These are phyloP conservation scores for Hypoxylon lenormandii DNA, from an alignment of 495 filamentous ascomycete species.

Conservation along the genomic window DNA sequence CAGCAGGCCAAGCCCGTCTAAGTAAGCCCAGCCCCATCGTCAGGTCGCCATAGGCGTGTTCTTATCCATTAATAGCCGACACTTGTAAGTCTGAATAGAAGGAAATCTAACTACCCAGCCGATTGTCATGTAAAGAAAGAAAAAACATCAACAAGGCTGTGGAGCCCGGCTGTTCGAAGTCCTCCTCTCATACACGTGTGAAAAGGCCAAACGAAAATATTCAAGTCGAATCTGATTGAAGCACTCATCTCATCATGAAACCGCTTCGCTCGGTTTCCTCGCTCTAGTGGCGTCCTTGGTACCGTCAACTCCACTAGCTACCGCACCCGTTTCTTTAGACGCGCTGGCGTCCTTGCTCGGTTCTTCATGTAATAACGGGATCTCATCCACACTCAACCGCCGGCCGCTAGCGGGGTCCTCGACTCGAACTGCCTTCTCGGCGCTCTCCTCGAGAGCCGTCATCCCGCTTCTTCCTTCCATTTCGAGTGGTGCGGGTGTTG, in stretches of 20 bases:
- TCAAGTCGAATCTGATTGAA: neutral
- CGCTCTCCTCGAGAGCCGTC: conserved; percentile 31
- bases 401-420: conserved; percentile 44
- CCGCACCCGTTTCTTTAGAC: conserved; percentile 16
- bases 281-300: conserved; percentile 58
- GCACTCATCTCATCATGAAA: conserved; percentile 22
- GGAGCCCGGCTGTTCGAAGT: neutral
- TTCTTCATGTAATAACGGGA: conserved; percentile 65
- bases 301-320: conserved; percentile 58
- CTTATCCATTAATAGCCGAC: neutral
- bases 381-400: conserved; percentile 62
- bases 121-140: neutral
- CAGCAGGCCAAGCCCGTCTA: conserved; percentile 8
- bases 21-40: neutral
- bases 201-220: neutral
- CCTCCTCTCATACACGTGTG: neutral
- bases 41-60: no score
- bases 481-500: conserved; percentile 35
- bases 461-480: conserved; percentile 22
- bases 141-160: neutral
- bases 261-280: conserved; percentile 50
- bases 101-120: conserved; percentile 5
- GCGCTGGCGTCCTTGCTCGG: conserved; percentile 32
- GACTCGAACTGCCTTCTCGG: conserved; percentile 41
- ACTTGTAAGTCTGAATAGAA: neutral